phyloP scores from a whole-genome alignment of 2,329 filamentous ascomycete species.

The Cladobotryum protrusum region DNA sequence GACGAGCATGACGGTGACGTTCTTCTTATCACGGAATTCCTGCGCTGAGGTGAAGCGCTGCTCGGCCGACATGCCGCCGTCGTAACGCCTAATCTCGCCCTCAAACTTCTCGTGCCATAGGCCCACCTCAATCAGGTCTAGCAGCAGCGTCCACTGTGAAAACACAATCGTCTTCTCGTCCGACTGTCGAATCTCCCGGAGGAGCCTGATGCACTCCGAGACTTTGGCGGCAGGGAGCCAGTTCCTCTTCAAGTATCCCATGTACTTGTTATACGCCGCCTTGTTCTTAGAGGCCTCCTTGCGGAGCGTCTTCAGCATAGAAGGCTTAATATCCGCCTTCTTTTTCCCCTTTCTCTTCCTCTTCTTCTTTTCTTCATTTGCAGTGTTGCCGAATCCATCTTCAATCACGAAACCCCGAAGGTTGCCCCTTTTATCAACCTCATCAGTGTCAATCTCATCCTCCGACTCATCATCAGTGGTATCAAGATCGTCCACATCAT shows the following conservation, averaged over 20 bases:
- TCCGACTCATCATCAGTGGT: conserved; percentile 27
- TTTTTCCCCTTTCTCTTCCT: conserved; percentile 37
- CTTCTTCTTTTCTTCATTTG: conserved; percentile 32
- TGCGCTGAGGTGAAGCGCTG: conserved; percentile 64
- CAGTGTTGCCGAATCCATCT: conserved; percentile 29
- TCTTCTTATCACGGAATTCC: conserved; percentile 57
- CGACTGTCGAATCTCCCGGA: conserved; percentile 57
- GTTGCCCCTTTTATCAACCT: conserved; percentile 25
- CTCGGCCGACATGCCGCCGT: conserved; percentile 68
- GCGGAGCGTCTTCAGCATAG: conserved; percentile 59
- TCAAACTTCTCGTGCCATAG: conserved; percentile 55
- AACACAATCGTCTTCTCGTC: conserved; percentile 69
- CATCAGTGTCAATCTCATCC: conserved; percentile 29
- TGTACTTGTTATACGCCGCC: conserved; percentile 61
- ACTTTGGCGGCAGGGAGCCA: conserved; percentile 80
- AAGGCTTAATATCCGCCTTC: conserved; percentile 37
- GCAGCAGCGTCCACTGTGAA: conserved; percentile 71
- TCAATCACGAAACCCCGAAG: conserved; percentile 27
- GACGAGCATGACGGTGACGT: conserved; percentile 71
- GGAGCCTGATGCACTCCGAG: conserved; percentile 66
- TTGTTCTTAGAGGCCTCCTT: conserved; percentile 58
- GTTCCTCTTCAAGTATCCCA: conserved; percentile 58
- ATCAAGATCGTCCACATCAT: conserved; percentile 31
- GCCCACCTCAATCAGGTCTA: conserved; percentile 68
- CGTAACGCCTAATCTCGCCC: conserved; percentile 63